These are phyloP conservation scores for Hirschioporus abietinus DNA, from an alignment of 768 basidiomycete genomes.

Conservation along the genomic window DNA sequence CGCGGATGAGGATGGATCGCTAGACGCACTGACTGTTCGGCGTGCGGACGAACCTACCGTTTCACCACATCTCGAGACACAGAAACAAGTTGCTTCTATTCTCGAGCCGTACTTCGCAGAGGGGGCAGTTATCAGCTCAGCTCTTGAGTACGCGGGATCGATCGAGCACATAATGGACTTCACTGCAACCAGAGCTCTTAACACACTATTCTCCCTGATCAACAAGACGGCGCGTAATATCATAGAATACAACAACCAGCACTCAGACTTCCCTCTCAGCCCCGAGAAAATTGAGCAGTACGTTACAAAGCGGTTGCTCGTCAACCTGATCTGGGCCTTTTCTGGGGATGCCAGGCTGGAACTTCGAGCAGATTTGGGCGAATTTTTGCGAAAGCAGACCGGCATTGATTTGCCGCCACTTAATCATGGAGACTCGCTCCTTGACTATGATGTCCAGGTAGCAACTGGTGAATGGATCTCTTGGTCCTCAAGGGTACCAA, in stretches of 20 bases:
- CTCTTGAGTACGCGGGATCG: slow-evolving; percentile 74
- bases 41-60: slow-evolving; percentile 41
- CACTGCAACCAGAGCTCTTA: slow-evolving; percentile 83
- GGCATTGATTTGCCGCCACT: slow-evolving; percentile 86
- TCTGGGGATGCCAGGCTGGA: slow-evolving; percentile 94
- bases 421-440: slow-evolving; percentile 70
- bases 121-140: slow-evolving; percentile 75
- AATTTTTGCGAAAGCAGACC: slow-evolving; percentile 77
- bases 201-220: slow-evolving; percentile 93
- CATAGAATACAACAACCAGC: slow-evolving; percentile 91
- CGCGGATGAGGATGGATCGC: slow-evolving; percentile 79
- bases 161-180: slow-evolving; percentile 99
- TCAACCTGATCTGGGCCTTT: slow-evolving; percentile 97
- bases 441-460: slow-evolving; percentile 94
- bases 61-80: slow-evolving; percentile 64
- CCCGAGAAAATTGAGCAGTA: slow-evolving; percentile 86
- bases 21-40: slow-evolving; percentile 52
- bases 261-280: slow-evolving; percentile 89
- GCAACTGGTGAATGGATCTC: slow-evolving; percentile 80
- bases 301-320: slow-evolving; percentile 80
- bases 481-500: slow-evolving; percentile 90
- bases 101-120: slow-evolving; percentile 79
- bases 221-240: slow-evolving; percentile 95
- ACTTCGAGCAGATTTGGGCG: slow-evolving; percentile 82
- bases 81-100: slow-evolving; percentile 68